Conservation (phyloP, 208 protist species). For the Sergeia podlipaevii region DNA sequence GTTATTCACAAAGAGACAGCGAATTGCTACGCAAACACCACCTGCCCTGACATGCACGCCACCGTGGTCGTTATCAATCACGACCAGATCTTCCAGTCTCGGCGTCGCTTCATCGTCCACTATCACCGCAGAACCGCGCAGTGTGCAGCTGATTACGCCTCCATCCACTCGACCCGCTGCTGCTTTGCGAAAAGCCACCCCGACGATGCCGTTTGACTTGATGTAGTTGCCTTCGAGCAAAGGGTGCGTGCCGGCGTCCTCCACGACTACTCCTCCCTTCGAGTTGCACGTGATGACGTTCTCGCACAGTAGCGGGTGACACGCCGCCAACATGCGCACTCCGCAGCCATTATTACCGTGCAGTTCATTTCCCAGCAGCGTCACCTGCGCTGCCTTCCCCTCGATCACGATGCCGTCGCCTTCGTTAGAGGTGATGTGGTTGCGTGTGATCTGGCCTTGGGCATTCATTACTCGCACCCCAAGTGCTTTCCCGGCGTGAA, state of each 20-base stretch:
- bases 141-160: slow-evolving; percentile 15
- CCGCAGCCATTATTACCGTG: slow-evolving; percentile 16
- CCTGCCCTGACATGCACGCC: slow-evolving; percentile 18
- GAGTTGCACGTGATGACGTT: slow-evolving; percentile 16
- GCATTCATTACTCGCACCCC: slow-evolving; percentile 8
- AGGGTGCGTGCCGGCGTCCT: slow-evolving; percentile 9
- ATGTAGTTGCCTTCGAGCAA: slow-evolving; percentile 17
- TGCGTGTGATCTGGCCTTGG: slow-evolving; percentile 13
- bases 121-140: slow-evolving; percentile 15
- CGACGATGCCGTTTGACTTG: slow-evolving; percentile 18
- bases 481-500: slow-evolving; percentile 4
- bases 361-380: slow-evolving; percentile 18
- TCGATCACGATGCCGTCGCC: slow-evolving; percentile 19
- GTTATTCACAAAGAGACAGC: slow-evolving; percentile 13
- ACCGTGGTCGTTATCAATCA: slow-evolving; percentile 12
- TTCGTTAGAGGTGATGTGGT: slow-evolving; percentile 18
- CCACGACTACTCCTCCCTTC: slow-evolving; percentile 9
- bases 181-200: slow-evolving; percentile 11
- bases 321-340: background rate
- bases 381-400: background rate
- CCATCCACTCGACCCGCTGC: slow-evolving; percentile 9
- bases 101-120: slow-evolving; percentile 14
- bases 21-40: background rate
- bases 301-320: slow-evolving; percentile 4
- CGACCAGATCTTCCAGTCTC: slow-evolving; percentile 9